Conservation (phyloP, 345 rosid species). For the Euphorbia pulcherrima region DNA sequence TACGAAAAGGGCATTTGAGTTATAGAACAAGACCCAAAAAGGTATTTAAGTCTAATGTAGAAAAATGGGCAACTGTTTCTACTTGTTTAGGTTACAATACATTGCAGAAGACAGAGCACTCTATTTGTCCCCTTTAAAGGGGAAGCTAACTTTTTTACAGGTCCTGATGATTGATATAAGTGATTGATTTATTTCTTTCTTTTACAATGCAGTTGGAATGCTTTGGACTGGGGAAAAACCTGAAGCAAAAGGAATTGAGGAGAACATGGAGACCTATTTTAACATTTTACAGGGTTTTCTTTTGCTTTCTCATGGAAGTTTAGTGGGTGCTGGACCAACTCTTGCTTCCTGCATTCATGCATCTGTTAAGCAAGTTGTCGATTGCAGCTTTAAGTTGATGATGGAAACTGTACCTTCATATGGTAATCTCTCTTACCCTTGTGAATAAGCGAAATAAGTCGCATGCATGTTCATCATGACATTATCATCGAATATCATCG, state of each 20-base stretch:
- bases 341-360: conserved; percentile 56
- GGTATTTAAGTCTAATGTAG: no score
- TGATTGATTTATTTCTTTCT: conserved; percentile 1
- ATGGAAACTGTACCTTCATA: conserved; percentile 60
- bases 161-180: neutral
- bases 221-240: conserved; percentile 76
- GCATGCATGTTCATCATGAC: neutral
- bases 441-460: neutral
- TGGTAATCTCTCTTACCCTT: conserved; percentile 33
- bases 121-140: neutral
- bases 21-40: no score
- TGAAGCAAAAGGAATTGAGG: conserved; percentile 60
- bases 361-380: conserved; percentile 67
- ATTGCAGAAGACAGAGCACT: neutral
- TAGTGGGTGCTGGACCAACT: conserved; percentile 81
- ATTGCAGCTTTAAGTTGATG: conserved; percentile 79
- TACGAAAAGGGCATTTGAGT: no score
- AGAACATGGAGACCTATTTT: conserved; percentile 62
- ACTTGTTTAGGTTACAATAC: neutral
- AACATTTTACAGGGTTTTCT: conserved; percentile 78
- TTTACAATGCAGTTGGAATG: conserved; percentile 63
- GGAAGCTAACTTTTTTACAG: neutral
- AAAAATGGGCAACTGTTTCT: neutral
- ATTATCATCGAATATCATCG: neutral
- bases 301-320: conserved; percentile 72